Evolutionary conservation across 495 filamentous ascomycete species (phyloP).

Genomic region (Neurospora tetraspora): DNA sequence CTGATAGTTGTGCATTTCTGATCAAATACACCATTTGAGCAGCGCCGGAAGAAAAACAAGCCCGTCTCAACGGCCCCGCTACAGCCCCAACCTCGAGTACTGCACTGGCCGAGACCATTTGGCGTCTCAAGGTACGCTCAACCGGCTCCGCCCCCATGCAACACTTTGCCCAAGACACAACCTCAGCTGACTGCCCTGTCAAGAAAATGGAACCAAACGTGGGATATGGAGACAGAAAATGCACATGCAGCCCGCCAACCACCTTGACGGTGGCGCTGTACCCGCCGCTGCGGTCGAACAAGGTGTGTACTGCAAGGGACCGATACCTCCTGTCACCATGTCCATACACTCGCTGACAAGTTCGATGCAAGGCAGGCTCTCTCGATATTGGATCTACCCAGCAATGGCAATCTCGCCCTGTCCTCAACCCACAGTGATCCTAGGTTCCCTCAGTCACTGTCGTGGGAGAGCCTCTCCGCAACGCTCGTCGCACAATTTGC

Average conservation of each 20-base stretch:
- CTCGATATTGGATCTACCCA: not conserved
- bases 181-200: not conserved
- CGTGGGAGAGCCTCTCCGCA: too few species aligned
- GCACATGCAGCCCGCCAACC: not conserved
- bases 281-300: not conserved
- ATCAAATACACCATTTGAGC: not conserved
- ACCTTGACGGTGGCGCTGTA: not conserved
- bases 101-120: not conserved
- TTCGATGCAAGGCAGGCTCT: not conserved
- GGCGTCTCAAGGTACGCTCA: not conserved
- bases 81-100: not conserved
- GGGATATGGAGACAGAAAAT: not conserved
- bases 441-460: too few species aligned
- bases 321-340: not conserved
- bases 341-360: not conserved
- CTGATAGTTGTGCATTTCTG: not conserved
- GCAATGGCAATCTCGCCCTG: not conserved
- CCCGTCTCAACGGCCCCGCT: not conserved
- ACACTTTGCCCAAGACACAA: not conserved
- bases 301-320: not conserved
- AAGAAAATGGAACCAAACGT: not conserved
- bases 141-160: not conserved
- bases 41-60: not conserved
- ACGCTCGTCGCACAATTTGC: too few species aligned
- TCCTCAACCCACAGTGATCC: not conserved